Evolutionary conservation across 129 eudicot species (phyloP), one percentile per base, ranked within the genome.

Genomic region (Erigeron canadensis): DNA sequence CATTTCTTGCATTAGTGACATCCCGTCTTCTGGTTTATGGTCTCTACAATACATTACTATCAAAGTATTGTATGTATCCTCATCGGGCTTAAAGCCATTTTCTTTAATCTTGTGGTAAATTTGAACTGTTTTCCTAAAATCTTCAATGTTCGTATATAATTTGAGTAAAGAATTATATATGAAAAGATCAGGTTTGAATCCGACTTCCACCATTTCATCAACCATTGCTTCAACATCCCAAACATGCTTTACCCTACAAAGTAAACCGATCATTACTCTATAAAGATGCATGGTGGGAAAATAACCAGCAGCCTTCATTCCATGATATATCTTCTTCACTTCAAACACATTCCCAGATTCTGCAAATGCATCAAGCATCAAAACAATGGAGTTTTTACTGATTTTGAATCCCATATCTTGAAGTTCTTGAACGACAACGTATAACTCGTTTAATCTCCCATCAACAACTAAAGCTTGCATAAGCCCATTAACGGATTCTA

Each of bases 301-400:
- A 80, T 94, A 94, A 8, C 97, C 96, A 0, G 98, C 90, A 38
- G 95, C 92, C 66, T 82, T 94, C 98, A 94, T 94, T 56, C 98
- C 98, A 48, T 87, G 67, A 79, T 94, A 87, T 78, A 89, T 94
- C 72, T 89, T 94, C 82, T 94, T 87, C 61, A 94, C 97, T 76
- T 94, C 98, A 77, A 94, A 94, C 53, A 89, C 83, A 67, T 89
- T 78, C 22, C 95, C 90, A 0, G 90, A 77, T 82, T 79, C 74
- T 6, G 93, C 98, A 84, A 90, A 90, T 47, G 99, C 99, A 47
- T 95, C 96, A 62, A 95, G 91, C 97, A 90, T 95, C 84, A 95
- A 79, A 70, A 88, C 67, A 48, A 95, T 90, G 13, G 99, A 76
- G 69, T 77, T 86, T 77, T 90, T 90, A 63, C 99, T 88, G 64